A percentile compares a stretch with the other conserved stretches of the same genome.
Evolutionary conservation across 164 flowering plant genomes (phyloP).

Genomic region (Dillenia suffruticosa): DNA sequence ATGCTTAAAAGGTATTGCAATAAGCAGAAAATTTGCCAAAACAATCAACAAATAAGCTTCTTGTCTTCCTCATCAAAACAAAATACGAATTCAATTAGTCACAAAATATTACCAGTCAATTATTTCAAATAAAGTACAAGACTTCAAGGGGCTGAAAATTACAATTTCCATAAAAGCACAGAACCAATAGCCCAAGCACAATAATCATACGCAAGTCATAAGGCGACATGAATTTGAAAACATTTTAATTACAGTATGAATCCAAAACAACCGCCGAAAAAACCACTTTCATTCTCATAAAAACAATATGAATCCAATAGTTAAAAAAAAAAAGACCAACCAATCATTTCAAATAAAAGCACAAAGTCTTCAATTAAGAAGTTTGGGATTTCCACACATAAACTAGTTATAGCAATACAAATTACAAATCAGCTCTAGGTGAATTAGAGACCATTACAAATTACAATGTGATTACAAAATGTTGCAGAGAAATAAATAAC

Average conservation of each 20-base stretch:
- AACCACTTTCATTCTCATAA: no score
- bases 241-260: slow-evolving; percentile 3
- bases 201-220: no score
- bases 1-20: slow-evolving; percentile 13
- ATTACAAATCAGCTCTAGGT: no score
- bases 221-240: not conserved
- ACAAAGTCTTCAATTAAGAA: no score
- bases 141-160: not conserved
- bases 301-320: no score
- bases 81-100: slow-evolving; percentile 11
- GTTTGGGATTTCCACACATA: no score
- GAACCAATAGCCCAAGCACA: not conserved
- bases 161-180: slow-evolving; percentile 6
- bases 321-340: no score
- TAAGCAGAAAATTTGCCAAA: slow-evolving; percentile 1
- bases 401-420: no score
- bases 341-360: no score
- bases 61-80: slow-evolving; percentile 12
- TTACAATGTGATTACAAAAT: not conserved
- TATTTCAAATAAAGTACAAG: not conserved
- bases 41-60: slow-evolving; percentile 15
- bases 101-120: not conserved
- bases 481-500: not conserved
- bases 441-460: slow-evolving; percentile 1
- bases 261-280: not conserved